Conservation (phyloP, 345 rosid species). For the Rhodamnia rubescens region DNA sequence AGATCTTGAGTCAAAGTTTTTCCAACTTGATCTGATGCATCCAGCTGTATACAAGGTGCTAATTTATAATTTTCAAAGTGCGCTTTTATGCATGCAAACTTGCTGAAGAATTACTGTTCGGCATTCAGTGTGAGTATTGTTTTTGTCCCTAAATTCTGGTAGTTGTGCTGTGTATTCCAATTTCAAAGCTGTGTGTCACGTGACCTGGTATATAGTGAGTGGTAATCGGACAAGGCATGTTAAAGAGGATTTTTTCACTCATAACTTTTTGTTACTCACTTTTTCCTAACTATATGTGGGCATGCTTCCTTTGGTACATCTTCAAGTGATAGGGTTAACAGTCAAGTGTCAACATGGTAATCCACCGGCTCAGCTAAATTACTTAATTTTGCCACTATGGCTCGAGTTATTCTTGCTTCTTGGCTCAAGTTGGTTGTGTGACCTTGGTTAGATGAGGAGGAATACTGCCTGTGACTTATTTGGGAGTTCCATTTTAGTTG, state of each 20-base stretch:
- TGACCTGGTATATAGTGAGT: background rate
- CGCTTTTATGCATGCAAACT: background rate
- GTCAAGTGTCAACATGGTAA: background rate
- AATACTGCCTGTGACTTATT: background rate
- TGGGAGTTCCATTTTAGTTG: background rate
- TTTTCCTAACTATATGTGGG: background rate
- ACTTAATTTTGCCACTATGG: background rate
- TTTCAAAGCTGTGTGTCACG: background rate
- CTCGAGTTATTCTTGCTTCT: background rate
- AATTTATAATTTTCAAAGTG: background rate
- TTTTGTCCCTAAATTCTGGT: background rate
- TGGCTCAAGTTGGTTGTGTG: background rate
- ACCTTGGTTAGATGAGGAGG: background rate
- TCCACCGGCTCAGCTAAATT: background rate
- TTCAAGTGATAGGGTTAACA: background rate
- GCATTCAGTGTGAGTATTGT: background rate
- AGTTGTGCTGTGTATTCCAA: background rate
- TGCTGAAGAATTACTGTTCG: background rate
- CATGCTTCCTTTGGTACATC: background rate
- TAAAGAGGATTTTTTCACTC: background rate
- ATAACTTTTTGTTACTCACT: background rate
- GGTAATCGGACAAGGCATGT: background rate
- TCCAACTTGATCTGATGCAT: conserved; percentile 84
- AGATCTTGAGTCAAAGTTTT: conserved; percentile 73
- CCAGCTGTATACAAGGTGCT: conserved; percentile 88